Evolutionary conservation across 306 rosid species (phyloP).

Genomic region (Cercis canadensis): DNA sequence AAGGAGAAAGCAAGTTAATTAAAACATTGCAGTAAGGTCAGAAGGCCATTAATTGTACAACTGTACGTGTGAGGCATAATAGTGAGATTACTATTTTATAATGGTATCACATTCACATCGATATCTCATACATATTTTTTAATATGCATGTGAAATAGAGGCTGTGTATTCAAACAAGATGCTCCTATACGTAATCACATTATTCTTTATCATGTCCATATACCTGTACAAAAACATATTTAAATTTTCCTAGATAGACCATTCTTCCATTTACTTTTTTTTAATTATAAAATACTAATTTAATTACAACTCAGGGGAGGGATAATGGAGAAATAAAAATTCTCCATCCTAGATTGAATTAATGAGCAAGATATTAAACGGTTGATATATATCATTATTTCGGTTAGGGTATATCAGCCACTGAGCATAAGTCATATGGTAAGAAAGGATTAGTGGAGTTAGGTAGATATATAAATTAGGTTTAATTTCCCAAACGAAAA

Average conservation of each 20-base stretch:
- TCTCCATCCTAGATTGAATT: no score
- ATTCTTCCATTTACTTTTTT: background rate
- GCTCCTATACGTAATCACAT: background rate
- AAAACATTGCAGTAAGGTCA: slow-evolving; percentile 28
- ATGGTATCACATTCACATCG: background rate
- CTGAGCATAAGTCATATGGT: no score
- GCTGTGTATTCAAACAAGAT: background rate
- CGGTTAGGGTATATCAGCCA: no score
- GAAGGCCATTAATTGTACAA: slow-evolving; percentile 25
- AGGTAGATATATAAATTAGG: background rate
- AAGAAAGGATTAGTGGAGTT: no score
- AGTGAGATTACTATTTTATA: slow-evolving; percentile 1
- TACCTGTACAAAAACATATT: background rate
- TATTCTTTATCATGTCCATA: background rate
- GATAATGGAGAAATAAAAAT: no score
- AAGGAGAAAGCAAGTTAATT: background rate
- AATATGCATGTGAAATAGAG: slow-evolving; percentile 31
- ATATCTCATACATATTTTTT: slow-evolving; percentile 12
- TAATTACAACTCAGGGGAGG: background rate
- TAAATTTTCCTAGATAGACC: background rate
- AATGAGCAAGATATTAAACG: no score
- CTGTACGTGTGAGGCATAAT: slow-evolving; percentile 9
- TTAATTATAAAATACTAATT: background rate
- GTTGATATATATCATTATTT: no score
- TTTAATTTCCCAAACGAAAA: background rate